These are phyloP conservation scores for Paulownia fortunei DNA, from an alignment of 257 asterid species.

Conservation along the genomic window DNA sequence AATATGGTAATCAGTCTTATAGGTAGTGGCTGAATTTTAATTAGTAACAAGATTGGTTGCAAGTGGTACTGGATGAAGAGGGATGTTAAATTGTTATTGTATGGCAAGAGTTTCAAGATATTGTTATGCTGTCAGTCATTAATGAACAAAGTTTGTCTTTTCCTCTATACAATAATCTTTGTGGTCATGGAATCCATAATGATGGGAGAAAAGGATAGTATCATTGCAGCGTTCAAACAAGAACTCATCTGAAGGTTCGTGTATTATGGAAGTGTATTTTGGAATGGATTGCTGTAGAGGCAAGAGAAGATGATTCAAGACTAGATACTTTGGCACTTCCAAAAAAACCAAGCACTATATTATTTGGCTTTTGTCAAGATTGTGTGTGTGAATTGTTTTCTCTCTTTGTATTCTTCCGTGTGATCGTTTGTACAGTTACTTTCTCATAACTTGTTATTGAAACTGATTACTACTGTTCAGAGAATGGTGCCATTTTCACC, in stretches of 20 bases:
- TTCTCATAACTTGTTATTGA: neutral
- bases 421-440: neutral
- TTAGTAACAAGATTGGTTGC: neutral
- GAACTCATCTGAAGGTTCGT: neutral
- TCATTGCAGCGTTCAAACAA: neutral
- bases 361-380: too few relatives aligned
- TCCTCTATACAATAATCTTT: neutral
- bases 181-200: neutral
- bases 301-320: neutral
- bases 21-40: neutral
- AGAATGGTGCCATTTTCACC: slow-evolving; percentile 70
- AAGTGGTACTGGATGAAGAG: neutral
- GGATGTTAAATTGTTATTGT: neutral
- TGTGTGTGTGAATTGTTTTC: too few relatives aligned
- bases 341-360: too few relatives aligned
- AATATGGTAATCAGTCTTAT: too few relatives aligned
- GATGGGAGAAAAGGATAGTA: neutral
- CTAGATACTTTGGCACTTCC: neutral
- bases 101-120: neutral
- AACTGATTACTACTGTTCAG: slow-evolving; percentile 44
- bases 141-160: neutral
- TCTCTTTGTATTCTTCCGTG: neutral
- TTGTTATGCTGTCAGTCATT: too few relatives aligned
- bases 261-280: neutral
- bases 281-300: neutral